A percentile compares a stretch with the other conserved stretches of the same genome.
Evolutionary conservation across 495 filamentous ascomycete genomes (phyloP).

Genomic region (Podospora didyma): DNA sequence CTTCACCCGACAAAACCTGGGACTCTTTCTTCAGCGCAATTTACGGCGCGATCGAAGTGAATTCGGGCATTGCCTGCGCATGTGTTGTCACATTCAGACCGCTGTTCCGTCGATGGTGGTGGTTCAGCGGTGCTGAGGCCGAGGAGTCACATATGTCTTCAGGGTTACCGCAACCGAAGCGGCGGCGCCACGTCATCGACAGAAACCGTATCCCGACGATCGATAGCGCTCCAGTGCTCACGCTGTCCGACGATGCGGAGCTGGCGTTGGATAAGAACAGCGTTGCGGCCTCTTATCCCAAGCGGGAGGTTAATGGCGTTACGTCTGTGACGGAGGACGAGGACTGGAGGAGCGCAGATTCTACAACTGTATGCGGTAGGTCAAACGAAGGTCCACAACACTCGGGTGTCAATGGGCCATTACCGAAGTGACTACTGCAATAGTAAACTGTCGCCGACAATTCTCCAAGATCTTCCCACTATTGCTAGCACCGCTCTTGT

Average conservation of each 20-base stretch:
- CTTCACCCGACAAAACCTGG: slow-evolving; percentile 9
- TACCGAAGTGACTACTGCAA: not conserved
- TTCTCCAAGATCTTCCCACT: not conserved
- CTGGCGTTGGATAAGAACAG: not conserved
- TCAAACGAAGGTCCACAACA: not conserved
- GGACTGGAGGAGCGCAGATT: not conserved
- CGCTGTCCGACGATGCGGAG: not conserved
- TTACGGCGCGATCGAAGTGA: slow-evolving; percentile 5
- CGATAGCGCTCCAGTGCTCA: not conserved
- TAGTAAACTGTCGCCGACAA: not conserved
- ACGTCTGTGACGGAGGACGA: not conserved
- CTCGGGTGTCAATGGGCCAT: not conserved
- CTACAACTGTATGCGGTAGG: not conserved
- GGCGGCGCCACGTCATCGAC: not conserved
- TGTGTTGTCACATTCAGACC: slow-evolving; percentile 6
- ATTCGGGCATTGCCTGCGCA: slow-evolving; percentile 12
- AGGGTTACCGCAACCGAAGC: not conserved
- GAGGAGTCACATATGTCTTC: not conserved
- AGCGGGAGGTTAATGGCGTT: not conserved
- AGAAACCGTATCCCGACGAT: not conserved
- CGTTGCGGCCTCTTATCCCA: not conserved
- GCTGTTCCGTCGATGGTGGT: slow-evolving; percentile 1
- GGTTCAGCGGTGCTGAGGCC: not conserved
- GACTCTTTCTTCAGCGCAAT: slow-evolving; percentile 7
- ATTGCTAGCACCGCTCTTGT: not conserved